Conservation (phyloP, 2,329 filamentous ascomycete species). For the Colletotrichum somersetense region DNA sequence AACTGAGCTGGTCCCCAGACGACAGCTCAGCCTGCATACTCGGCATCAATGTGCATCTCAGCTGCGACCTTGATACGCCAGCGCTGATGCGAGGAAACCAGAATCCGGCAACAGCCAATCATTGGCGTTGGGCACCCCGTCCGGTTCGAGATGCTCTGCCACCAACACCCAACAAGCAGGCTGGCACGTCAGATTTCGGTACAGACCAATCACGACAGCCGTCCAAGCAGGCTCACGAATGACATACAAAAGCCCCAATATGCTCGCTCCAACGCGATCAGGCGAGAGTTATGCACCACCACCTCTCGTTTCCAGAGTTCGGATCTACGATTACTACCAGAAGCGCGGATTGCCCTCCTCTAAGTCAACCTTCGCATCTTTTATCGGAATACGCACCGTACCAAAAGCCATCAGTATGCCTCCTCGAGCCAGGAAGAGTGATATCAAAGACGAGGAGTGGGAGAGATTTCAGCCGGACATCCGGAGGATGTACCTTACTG, state of each 20-base stretch:
- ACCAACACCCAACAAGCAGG: not conserved
- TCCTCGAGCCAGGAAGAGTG: not conserved
- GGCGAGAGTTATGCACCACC: not conserved
- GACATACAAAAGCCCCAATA: not conserved
- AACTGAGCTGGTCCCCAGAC: not conserved
- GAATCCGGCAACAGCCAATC: conserved; percentile 9
- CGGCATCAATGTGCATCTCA: not conserved
- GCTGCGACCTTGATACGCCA: not conserved
- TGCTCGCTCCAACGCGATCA: not conserved
- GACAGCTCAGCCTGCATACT: not conserved
- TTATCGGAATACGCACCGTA: not conserved
- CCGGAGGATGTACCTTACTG: not conserved
- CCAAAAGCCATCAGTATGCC: not conserved
- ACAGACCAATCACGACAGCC: not conserved
- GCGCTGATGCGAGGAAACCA: not conserved
- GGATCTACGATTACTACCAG: not conserved
- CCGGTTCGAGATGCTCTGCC: not conserved
- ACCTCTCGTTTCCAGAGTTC: not conserved
- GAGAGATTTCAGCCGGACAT: not conserved
- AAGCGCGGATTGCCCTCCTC: not conserved
- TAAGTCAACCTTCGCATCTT: not conserved
- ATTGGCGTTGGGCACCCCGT: not conserved
- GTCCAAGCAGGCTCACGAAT: no score
- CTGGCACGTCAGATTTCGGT: not conserved
- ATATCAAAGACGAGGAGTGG: conserved; percentile 2